These are phyloP conservation scores for Teratosphaeria pseudoeucalypti DNA, from an alignment of 2,329 filamentous ascomycete species.

Conservation along the genomic window DNA sequence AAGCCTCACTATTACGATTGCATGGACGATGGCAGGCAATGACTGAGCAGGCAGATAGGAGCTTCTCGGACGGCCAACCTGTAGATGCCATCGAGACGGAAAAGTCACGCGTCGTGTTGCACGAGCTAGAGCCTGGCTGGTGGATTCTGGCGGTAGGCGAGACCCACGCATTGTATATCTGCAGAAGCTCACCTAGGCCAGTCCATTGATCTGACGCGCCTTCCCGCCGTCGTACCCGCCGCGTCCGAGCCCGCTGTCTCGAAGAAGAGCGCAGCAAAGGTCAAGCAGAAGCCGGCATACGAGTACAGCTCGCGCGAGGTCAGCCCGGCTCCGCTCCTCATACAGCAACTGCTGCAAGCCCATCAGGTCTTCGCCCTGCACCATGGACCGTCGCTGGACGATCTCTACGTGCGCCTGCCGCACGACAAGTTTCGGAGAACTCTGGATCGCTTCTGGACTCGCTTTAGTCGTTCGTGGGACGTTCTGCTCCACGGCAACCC, in stretches of 20 bases:
- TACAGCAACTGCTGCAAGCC: conserved; percentile 72
- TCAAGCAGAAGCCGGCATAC: conserved; percentile 31
- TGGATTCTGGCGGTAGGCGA: conserved; percentile 79
- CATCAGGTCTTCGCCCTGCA: conserved; percentile 80
- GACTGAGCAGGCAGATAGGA: conserved; percentile 35
- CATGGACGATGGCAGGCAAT: conserved; percentile 3
- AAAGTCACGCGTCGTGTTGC: conserved; percentile 70
- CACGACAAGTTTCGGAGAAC: conserved; percentile 61
- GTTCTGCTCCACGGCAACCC: conserved; percentile 87
- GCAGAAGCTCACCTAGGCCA: conserved; percentile 26
- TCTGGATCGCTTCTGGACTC: conserved; percentile 72
- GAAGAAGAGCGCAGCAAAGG: conserved; percentile 13
- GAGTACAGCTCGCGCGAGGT: conserved; percentile 90
- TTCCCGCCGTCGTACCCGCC: conserved; percentile 38
- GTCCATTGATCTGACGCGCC: conserved; percentile 72
- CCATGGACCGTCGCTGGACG: conserved; percentile 64
- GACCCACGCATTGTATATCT: neutral
- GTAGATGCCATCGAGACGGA: conserved; percentile 87
- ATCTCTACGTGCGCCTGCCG: conserved; percentile 55
- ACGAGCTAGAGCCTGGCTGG: conserved; percentile 84
- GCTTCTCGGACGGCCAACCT: conserved; percentile 66
- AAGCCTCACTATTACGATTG: conserved; percentile 5
- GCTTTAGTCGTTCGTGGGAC: conserved; percentile 62
- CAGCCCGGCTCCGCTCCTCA: conserved; percentile 65
- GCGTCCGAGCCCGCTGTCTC: conserved; percentile 17